Conservation (phyloP, 2,329 filamentous ascomycete genomes). For the Ophiocordyceps polyrhachis-furcata region DNA sequence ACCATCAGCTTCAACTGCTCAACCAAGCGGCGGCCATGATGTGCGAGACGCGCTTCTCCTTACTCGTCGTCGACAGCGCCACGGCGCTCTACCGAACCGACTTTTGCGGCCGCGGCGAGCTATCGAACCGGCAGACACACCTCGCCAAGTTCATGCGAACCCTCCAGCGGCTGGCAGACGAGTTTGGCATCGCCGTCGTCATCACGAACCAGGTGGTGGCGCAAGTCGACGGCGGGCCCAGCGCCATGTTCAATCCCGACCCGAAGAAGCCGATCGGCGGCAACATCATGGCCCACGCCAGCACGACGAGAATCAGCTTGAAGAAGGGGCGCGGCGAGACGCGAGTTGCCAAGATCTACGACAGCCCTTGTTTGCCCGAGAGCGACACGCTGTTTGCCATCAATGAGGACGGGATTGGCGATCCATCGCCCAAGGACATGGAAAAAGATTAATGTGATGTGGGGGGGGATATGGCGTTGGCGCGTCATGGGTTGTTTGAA, state of each 20-base stretch:
- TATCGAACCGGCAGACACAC: constrained; percentile 83
- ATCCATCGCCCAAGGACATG: constrained; percentile 86
- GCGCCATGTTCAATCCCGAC: constrained; percentile 97
- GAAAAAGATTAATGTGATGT: constrained; percentile 49
- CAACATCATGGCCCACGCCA: constrained; percentile 96
- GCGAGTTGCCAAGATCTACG: constrained; percentile 96
- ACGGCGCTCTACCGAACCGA: constrained; percentile 92
- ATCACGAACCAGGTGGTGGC: constrained; percentile 99
- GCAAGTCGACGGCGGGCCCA: constrained; percentile 90
- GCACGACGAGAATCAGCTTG: constrained; percentile 80
- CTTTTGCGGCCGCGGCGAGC: constrained; percentile 87
- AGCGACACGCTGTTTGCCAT: constrained; percentile 96
- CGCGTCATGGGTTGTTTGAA: too few relatives aligned
- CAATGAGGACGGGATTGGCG: constrained; percentile 88
- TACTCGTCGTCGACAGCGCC: constrained; percentile 89
- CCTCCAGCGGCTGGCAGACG: constrained; percentile 57
- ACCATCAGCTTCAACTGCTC: constrained; percentile 87
- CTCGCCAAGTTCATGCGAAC: constrained; percentile 78
- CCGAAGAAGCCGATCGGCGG: constrained; percentile 98
- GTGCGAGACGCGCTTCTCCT: constrained; percentile 94
- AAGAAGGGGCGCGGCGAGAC: constrained; percentile 95
- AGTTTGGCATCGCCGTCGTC: constrained; percentile 92
- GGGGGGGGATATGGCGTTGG: constrained; percentile 10
- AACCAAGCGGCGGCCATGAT: constrained; percentile 97
- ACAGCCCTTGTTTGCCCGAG: constrained; percentile 91